phyloP scores from a whole-genome alignment of 768 basidiomycete species.

The Sutorius australiensis region DNA sequence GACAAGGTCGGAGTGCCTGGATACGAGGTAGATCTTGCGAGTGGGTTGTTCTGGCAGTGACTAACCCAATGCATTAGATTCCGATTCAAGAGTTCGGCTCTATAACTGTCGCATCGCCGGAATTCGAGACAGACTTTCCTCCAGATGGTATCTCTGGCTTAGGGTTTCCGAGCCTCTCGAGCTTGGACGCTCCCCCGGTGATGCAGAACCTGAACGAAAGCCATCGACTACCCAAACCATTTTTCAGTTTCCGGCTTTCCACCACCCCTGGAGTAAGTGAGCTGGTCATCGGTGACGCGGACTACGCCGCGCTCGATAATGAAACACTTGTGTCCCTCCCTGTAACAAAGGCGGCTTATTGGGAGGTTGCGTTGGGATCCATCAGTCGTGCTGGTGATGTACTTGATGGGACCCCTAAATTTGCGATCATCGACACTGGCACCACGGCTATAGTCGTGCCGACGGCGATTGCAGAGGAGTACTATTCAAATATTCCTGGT shows the following conservation, averaged over 20 bases:
- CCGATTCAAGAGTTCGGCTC: slow-evolving; percentile 30
- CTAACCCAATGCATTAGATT: slow-evolving; percentile 19
- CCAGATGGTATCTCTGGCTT: slow-evolving; percentile 40
- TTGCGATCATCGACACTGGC: slow-evolving; percentile 35
- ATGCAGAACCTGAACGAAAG: slow-evolving; percentile 41
- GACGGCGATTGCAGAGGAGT: slow-evolving; percentile 11
- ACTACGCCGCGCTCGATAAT: slow-evolving; percentile 47
- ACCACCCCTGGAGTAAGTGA: slow-evolving; percentile 14
- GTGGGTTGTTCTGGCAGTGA: not conserved
- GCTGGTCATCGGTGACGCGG: slow-evolving; percentile 29
- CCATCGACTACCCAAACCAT: slow-evolving; percentile 10
- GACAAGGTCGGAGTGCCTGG: slow-evolving; percentile 38
- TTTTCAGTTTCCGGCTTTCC: slow-evolving; percentile 48
- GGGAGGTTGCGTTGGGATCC: slow-evolving; percentile 32
- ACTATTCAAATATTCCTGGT: slow-evolving; percentile 26
- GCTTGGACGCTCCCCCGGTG: slow-evolving; percentile 29
- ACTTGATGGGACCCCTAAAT: not conserved
- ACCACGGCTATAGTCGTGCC: slow-evolving; percentile 24
- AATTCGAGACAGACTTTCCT: not conserved
- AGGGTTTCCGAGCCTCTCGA: slow-evolving; percentile 38
- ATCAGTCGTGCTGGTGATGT: slow-evolving; percentile 1
- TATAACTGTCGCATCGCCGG: not conserved
- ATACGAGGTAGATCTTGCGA: slow-evolving; percentile 21
- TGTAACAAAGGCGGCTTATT: slow-evolving; percentile 31
- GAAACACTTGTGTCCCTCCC: slow-evolving; percentile 37